phyloP scores from a whole-genome alignment of 306 rosid species.

The Begonia peltatifolia region DNA sequence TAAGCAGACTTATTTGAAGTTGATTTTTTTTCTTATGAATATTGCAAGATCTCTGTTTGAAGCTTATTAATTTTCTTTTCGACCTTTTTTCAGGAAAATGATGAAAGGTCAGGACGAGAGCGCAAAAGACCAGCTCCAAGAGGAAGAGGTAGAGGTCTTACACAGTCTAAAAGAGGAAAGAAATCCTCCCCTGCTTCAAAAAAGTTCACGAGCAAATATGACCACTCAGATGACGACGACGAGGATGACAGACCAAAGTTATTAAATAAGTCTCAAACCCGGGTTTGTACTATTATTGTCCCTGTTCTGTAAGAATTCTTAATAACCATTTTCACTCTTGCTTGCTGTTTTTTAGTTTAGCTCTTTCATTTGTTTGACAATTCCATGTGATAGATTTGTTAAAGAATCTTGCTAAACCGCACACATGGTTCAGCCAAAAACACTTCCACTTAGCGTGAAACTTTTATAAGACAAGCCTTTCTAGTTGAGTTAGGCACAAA shows the following conservation, averaged over 20 bases:
- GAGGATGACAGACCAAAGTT: slow-evolving; percentile 36
- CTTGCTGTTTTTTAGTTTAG: no score
- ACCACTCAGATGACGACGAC: slow-evolving; percentile 44
- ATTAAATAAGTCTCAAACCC: slow-evolving; percentile 54
- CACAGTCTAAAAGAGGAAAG: slow-evolving; percentile 67
- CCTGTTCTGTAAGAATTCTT: no score
- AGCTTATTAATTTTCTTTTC: slow-evolving; percentile 3
- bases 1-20: slow-evolving; percentile 21
- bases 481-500: no score
- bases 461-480: no score
- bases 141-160: slow-evolving; percentile 80
- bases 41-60: neutral
- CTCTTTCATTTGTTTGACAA: no score
- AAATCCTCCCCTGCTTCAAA: slow-evolving; percentile 48
- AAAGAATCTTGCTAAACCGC: no score
- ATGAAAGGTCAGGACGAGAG: slow-evolving; percentile 35
- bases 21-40: slow-evolving; percentile 2
- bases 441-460: no score
- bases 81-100: slow-evolving; percentile 41
- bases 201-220: slow-evolving; percentile 37
- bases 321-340: no score
- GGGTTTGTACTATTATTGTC: slow-evolving; percentile 28
- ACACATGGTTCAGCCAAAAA: no score
- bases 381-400: no score
- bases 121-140: slow-evolving; percentile 70